Evolutionary conservation across 2,329 filamentous ascomycete species (phyloP), one percentile per base, ranked within the genome.

Genomic region (Colletotrichum tanaceti): DNA sequence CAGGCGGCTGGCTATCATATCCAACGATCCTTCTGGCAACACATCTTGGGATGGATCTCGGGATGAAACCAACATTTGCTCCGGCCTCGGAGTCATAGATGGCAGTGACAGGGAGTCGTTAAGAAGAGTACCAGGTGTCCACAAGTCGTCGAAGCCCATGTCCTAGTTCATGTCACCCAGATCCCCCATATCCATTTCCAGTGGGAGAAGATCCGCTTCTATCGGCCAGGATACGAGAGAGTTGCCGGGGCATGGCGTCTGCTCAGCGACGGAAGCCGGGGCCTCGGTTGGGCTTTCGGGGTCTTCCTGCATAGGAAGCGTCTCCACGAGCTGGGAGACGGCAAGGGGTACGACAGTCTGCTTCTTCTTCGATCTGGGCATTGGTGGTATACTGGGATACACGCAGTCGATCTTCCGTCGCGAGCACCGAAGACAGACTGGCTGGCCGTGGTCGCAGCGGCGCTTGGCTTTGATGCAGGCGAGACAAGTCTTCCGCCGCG

Each of bases 401-500:
- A 79, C 73, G 75, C 87, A 89, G 0, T 73, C 58, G 1, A 88
- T 74, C 1, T 77, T 76, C 35, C 85, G 81, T 64, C 83, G 82
- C 0, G 76, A 74, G 73, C 87, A 90, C 50, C 87, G 81, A 18
- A 82, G 75, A 72, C 87, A 90, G 14, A 80, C 73, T 2, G 87
- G 87, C 16, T 81, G 73, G 20, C 79, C 80, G 44, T 85, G 81
- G 71, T 87, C 84, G 74, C 87, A 89, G 55, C 84, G 84, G 16
- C 87, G 82, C 75, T 89, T 89, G 28, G 86, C 82, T 72, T 82
- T 84, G 55, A 83, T 86, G 77, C 87, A 89, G 32, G 83, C 82
- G 4, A 81, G 78, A 72, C 87, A 90, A 4, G 87, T 86, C 76
- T 87, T 89, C 54, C 86, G 84, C 64, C 83, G 76, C 5, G 81